Percentiles rank a stretch among this genome's conserved stretches.
These are phyloP conservation scores for Penicillium roqueforti DNA, from an alignment of 495 filamentous ascomycete genomes.

Conservation along the genomic window DNA sequence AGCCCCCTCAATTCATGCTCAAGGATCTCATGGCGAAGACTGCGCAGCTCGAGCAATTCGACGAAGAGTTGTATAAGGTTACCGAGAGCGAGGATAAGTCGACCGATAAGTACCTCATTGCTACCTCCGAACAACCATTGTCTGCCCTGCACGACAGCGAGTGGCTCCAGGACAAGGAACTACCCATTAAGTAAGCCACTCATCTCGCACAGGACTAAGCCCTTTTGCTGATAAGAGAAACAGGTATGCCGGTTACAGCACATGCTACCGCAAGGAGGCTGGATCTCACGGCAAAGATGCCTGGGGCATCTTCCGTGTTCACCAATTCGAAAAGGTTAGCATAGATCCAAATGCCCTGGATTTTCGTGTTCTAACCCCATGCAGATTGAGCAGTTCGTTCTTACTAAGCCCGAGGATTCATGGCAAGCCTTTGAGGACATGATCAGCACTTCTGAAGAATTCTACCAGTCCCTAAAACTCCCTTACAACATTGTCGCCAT, in stretches of 20 bases:
- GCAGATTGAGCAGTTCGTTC: constrained; percentile 86
- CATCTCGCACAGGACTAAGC: background rate
- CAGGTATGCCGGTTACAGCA: constrained; percentile 85
- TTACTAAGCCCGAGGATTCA: constrained; percentile 90
- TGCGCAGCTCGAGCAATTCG: constrained; percentile 93
- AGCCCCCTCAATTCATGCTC: constrained; percentile 95
- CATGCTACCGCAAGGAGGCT: constrained; percentile 93
- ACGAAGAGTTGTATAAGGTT: constrained; percentile 97
- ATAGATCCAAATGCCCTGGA: background rate
- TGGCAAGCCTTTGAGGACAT: constrained; percentile 93
- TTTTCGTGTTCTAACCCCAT: background rate
- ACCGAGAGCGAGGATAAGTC: constrained; percentile 71
- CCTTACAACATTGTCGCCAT: constrained; percentile 91
- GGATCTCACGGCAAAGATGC: constrained; percentile 90
- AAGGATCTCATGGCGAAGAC: constrained; percentile 98
- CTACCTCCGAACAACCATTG: constrained; percentile 93
- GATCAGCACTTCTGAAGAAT: constrained; percentile 86
- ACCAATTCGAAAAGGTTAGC: constrained; percentile 91
- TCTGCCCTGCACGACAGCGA: constrained; percentile 89
- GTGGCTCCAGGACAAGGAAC: constrained; percentile 79
- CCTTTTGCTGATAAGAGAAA: constrained; percentile 7
- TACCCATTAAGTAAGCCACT: constrained; percentile 69
- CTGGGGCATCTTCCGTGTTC: constrained; percentile 97
- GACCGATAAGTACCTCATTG: constrained; percentile 95
- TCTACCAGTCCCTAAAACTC: constrained; percentile 83